A percentile compares a stretch with the other conserved stretches of the same genome.
phyloP scores from a whole-genome alignment of 2,329 filamentous ascomycete genomes.

The Fusarium keratoplasticum region DNA sequence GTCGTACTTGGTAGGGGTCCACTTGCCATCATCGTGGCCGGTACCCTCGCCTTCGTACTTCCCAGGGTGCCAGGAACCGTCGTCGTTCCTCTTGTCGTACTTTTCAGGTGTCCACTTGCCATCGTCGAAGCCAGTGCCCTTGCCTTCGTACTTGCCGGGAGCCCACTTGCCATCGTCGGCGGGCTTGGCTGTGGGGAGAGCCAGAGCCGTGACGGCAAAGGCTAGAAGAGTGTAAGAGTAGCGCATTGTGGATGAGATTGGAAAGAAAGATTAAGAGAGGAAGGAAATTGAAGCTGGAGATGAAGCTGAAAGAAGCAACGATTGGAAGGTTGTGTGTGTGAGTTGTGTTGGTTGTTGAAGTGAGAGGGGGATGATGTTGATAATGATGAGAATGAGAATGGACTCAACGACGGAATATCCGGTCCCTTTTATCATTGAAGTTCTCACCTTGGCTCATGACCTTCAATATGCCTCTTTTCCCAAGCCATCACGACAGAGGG shows the following conservation, averaged over 20 bases:
- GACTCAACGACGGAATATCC: neutral
- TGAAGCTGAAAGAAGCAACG: neutral
- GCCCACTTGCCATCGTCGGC: constrained; percentile 15
- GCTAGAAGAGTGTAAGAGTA: constrained; percentile 38
- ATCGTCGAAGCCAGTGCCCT: constrained; percentile 6
- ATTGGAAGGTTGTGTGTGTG: neutral
- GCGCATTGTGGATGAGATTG: constrained; percentile 23
- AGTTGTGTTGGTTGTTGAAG: neutral
- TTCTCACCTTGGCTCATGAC: neutral
- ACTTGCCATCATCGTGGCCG: constrained; percentile 7
- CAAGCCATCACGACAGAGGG: neutral
- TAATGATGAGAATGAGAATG: constrained; percentile 15
- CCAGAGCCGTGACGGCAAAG: constrained; percentile 39
- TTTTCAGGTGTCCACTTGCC: constrained; percentile 12
- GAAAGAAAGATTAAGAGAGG: neutral
- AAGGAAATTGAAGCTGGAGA: neutral
- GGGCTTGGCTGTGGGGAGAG: constrained; percentile 32
- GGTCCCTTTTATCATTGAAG: neutral
- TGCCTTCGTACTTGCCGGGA: constrained; percentile 29
- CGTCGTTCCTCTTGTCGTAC: constrained; percentile 4
- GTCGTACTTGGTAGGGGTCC: constrained; percentile 1
- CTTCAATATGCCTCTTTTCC: neutral
- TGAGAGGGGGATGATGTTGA: constrained; percentile 12
- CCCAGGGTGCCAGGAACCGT: constrained; percentile 7
- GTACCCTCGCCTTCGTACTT: constrained; percentile 13